Base-by-base conservation (phyloP, 2,329 filamentous ascomycete genomes). In the Cordyceps cateniannulata region DNA sequence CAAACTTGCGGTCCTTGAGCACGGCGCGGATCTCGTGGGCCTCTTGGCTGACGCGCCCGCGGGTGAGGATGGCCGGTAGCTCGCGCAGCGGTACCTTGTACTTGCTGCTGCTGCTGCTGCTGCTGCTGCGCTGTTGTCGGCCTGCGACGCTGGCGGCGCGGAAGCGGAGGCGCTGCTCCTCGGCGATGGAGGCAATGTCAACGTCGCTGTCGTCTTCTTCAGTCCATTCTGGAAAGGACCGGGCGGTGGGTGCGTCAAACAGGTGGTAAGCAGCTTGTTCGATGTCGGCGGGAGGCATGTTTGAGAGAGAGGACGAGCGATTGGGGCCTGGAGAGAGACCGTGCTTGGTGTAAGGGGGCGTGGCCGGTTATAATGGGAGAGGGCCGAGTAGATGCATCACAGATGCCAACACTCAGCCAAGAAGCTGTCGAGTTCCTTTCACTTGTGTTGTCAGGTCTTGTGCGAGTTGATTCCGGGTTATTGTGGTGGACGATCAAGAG, bases 161-260 rank as follows among this genome's bases (percentile, higher is more conserved):
- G 20, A 61, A 61, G 24, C 59, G 59, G 24, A 27, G 10, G 2
- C 59, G 59, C 44, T 61, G 50, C 35, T 32, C 38, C 20, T 50
- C 27, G 20, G 42, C 50, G 16, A 54, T 60, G 45, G 58, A 64
- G 25, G 57, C 55, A 40, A 52, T 40, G 5, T 57, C 58, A 20
- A 61, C 47, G 3, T 63, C 62, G 16, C 51, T 55, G 44, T 61
- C 59, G 20, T 61, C 59, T 27, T 49, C 59, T 4, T 22, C 27
- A 6, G 59, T 61, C 59, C 59, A 61, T 40, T 54, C 51, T 4
- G 51, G 59, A 29, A 59, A 59, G 16, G 38, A 35, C n/a, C 27
- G 24, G 24, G 25, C n/a, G 7, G 5, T 35, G 32, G 14, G 3
- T 14, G n/a, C 10, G 14, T 32, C 16, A 20, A 38, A 45, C 35